A percentile compares a stretch with the other conserved stretches of the same genome.
Conservation (phyloP, 1,139 yeast genomes). For the Pichia sp. region DNA sequence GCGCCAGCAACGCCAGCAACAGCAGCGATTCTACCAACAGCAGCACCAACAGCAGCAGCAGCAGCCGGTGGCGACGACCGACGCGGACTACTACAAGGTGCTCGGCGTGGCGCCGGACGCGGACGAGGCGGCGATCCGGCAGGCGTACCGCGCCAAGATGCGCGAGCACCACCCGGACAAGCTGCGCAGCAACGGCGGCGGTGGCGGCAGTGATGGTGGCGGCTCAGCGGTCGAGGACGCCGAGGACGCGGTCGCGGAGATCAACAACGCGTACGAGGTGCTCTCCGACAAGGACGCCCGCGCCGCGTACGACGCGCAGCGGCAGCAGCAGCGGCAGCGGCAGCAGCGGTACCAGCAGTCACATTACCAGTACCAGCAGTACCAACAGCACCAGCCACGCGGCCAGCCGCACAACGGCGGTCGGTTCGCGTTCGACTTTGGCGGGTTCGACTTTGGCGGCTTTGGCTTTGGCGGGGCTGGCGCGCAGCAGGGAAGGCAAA, state of each 20-base stretch:
- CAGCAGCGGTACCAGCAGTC: background rate
- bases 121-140: constrained; percentile 64
- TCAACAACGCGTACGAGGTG: constrained; percentile 89
- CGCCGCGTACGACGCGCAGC: constrained; percentile 44
- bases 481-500: background rate
- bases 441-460: constrained; percentile 8
- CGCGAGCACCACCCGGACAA: constrained; percentile 90
- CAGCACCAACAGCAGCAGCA: constrained; percentile 26
- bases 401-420: background rate
- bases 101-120: constrained; percentile 66
- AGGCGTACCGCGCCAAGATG: constrained; percentile 73
- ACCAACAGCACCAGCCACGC: background rate
- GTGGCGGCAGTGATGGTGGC: background rate
- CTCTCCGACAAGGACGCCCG: constrained; percentile 53
- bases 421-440: constrained; percentile 1
- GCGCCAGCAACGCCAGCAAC: constrained; percentile 43
- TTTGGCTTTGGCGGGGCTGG: constrained; percentile 11
- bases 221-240: constrained; percentile 63
- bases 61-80: constrained; percentile 27
- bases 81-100: constrained; percentile 75
- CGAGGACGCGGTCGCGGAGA: constrained; percentile 81
- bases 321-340: background rate
- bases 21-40: constrained; percentile 21
- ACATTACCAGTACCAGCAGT: background rate
- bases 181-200: constrained; percentile 36